A percentile compares a stretch with the other conserved stretches of the same genome.
Conservation (phyloP, 2,329 filamentous ascomycete genomes). For the Fulvia fulva region DNA sequence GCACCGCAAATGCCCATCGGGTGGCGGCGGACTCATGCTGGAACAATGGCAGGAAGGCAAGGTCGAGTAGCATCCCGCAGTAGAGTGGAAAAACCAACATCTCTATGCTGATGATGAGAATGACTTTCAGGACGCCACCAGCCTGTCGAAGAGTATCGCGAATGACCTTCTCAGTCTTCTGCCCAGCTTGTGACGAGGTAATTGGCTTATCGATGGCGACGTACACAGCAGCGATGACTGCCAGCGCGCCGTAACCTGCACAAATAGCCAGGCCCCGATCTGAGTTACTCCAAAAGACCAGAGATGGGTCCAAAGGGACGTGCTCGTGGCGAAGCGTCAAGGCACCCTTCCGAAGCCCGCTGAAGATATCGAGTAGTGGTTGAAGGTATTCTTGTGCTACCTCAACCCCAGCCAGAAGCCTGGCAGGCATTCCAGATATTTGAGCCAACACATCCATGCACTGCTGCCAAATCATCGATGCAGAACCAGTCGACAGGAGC, state of each 20-base stretch:
- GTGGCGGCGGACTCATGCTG: slow-evolving; percentile 72
- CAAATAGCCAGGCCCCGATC: slow-evolving; percentile 70
- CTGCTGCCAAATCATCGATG: slow-evolving; percentile 12
- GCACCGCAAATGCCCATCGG: slow-evolving; percentile 70
- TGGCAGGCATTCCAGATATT: slow-evolving; percentile 13
- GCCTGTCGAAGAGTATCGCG: slow-evolving; percentile 86
- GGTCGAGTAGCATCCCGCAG: slow-evolving; percentile 84
- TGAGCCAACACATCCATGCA: slow-evolving; percentile 8
- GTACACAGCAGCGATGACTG: slow-evolving; percentile 71
- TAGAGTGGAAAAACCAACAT: slow-evolving; percentile 98
- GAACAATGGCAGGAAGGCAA: slow-evolving; percentile 85
- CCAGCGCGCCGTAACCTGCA: slow-evolving; percentile 75
- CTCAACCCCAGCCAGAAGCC: slow-evolving; percentile 11
- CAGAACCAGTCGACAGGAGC: slow-evolving; percentile 25
- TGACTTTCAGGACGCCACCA: slow-evolving; percentile 95
- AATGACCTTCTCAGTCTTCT: slow-evolving; percentile 66
- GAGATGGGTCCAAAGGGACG: slow-evolving; percentile 34
- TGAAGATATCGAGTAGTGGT: slow-evolving; percentile 21
- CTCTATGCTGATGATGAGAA: slow-evolving; percentile 96
- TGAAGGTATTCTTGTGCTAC: slow-evolving; percentile 14
- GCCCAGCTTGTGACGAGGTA: slow-evolving; percentile 57
- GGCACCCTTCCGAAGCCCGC: slow-evolving; percentile 20
- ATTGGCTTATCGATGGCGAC: slow-evolving; percentile 69
- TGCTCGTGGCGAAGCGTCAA: slow-evolving; percentile 18
- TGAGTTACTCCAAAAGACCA: slow-evolving; percentile 44